Conservation (phyloP, 768 basidiomycete species). For the Gloeostereum incarnatum region DNA sequence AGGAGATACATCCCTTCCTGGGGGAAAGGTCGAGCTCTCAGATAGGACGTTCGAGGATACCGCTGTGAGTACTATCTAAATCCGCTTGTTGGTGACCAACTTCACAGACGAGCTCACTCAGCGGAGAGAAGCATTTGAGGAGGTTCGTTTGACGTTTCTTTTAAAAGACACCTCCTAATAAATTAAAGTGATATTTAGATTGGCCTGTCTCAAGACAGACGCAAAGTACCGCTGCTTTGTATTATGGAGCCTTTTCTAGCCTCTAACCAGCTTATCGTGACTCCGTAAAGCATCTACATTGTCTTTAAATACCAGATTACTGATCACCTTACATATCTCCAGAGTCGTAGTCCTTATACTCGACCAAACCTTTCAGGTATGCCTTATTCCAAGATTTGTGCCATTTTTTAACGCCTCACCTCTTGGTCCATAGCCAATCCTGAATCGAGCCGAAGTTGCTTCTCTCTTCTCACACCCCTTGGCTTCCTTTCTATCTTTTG, state of each 20-base stretch:
- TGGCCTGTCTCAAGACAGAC: constrained; percentile 66
- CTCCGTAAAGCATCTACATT: constrained; percentile 52
- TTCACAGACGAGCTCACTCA: constrained; percentile 17
- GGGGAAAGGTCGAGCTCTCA: constrained; percentile 66
- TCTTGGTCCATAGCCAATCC: constrained; percentile 68
- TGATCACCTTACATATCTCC: not conserved
- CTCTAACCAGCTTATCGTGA: constrained; percentile 64
- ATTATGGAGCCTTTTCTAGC: constrained; percentile 74
- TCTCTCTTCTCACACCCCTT: constrained; percentile 85
- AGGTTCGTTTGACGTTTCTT: constrained; percentile 35
- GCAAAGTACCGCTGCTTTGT: constrained; percentile 68
- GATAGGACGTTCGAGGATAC: constrained; percentile 71
- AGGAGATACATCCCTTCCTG: constrained; percentile 83
- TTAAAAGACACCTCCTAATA: constrained; percentile 3
- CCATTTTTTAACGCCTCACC: not conserved
- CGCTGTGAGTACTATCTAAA: constrained; percentile 42
- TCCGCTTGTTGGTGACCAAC: not conserved
- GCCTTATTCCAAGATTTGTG: constrained; percentile 7
- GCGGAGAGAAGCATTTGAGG: constrained; percentile 87
- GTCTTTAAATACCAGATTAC: not conserved
- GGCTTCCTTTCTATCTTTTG: constrained; percentile 54
- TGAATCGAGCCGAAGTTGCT: constrained; percentile 73
- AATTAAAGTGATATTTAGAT: constrained; percentile 54
- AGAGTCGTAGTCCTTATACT: constrained; percentile 84
- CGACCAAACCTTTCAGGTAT: constrained; percentile 64